Conservation (phyloP, 768 basidiomycete genomes). For the Leccinum uliginosum region DNA sequence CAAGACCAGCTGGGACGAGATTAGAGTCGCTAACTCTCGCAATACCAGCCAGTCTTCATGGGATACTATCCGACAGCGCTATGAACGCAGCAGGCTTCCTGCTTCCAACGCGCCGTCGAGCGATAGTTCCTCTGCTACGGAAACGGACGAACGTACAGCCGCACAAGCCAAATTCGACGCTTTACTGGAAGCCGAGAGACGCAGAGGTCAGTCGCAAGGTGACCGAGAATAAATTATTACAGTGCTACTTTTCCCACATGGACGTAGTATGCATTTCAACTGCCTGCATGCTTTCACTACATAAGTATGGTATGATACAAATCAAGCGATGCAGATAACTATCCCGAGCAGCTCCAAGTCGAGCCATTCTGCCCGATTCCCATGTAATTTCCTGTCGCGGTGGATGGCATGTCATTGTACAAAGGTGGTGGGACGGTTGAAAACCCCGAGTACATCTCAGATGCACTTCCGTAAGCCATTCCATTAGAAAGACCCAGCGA, state of each 20-base stretch:
- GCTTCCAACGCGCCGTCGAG: constrained; percentile 4
- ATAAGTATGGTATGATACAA: constrained; percentile 5
- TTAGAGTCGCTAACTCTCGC: constrained; percentile 50
- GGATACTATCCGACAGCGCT: constrained; percentile 62
- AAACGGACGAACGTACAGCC: constrained; percentile 32
- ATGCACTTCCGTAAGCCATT: constrained; percentile 1
- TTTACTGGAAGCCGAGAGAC: constrained; percentile 55
- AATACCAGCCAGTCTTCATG: constrained; percentile 50
- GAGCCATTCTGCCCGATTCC: constrained; percentile 4
- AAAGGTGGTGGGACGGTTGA: background rate
- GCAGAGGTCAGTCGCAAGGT: constrained; percentile 24
- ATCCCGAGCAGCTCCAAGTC: constrained; percentile 9
- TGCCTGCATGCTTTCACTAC: background rate
- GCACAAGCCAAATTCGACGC: constrained; percentile 60
- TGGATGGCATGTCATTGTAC: constrained; percentile 7
- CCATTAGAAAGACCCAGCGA: constrained; percentile 7
- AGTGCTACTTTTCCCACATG: background rate
- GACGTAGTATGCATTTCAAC: background rate
- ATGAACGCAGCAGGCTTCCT: constrained; percentile 36
- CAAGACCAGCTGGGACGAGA: constrained; percentile 59
- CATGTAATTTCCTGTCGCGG: constrained; percentile 2
- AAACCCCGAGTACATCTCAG: constrained; percentile 10
- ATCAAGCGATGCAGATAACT: constrained; percentile 3
- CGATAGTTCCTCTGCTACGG: constrained; percentile 6
- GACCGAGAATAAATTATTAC: constrained; percentile 4